Base-by-base conservation (phyloP, 2,329 filamentous ascomycete species). In the Fusarium abutilonis region DNA sequence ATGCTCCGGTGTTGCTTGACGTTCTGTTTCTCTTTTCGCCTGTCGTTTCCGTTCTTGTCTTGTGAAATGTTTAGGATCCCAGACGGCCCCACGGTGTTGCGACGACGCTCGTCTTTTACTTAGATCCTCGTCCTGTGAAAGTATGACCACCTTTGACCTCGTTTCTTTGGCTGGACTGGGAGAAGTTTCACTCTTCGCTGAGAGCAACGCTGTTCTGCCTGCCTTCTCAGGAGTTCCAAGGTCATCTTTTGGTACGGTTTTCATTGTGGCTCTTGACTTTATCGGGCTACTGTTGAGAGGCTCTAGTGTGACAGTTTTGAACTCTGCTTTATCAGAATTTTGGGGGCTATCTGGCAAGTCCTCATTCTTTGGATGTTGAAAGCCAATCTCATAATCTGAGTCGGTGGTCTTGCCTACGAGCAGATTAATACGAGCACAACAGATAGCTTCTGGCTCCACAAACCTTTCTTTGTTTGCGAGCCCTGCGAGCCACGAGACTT, bases 401-500 rank as follows among this genome's bases (percentile, higher is more conserved):
- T 19, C 31, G 6, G 15, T 32, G 43, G 35, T 4, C 19, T 56
- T 34, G 29, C 59, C 63, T 64, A 4, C 28, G 35, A 9, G 21
- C 7, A 14, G 36, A 26, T 66, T 47, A 66, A 44, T 19, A 36
- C 4, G 21, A 41, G 23, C 15, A 35, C 17, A 39, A 42, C 23
- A 23, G 15, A 35, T 7, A 17, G 34, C 19, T n/a, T 14, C 9
- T 3, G 34, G 40, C 23, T 28, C 11, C 9, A 46, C 56, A 31
- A 40, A 70, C 69, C 63, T 68, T 59, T 64, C 15, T 58, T 63
- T 17, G 52, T 56, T 46, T 61, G 56, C n/a, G 64, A 64, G 36
- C 57, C 57, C 39, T 72, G 72, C n/a, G 68, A 73, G 19, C 60
- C 58, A 28, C 28, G 23, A 9, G 29, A 41, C 15, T 46, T 66